Base-by-base conservation (phyloP, 2,329 filamentous ascomycete genomes). In the Ceratocystiopsis minuta region DNA sequence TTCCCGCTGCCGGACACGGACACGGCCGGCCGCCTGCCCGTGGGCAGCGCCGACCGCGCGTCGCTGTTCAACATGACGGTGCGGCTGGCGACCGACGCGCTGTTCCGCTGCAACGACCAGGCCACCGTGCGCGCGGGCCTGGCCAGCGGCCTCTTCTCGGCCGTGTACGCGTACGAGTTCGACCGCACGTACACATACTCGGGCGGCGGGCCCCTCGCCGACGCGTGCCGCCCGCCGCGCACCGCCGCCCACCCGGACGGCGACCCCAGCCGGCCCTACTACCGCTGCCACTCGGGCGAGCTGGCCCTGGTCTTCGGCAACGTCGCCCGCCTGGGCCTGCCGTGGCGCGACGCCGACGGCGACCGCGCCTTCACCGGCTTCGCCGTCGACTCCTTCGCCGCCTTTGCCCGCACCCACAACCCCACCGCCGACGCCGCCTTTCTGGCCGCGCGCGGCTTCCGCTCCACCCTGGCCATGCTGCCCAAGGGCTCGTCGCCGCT, bases 71-170 rank as follows among this genome's bases (percentile, higher is more conserved):
- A 72, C 45, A 60, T 68, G 32, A 64, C 64, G 16, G 59, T 67
- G 7, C 67, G 67, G 6, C 58, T 76, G 35, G 64, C 68, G 3
- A 76, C 72, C 3, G 72, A 77, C 53, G 68, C 63, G 40, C 64
- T 66, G 10, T 76, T 75, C 60, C 66, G 71, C 43, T 78, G 73
- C 52, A 57, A 70, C 40, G 69, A 74, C 51, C 64, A 75, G 53
- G 70, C 71, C 6, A 76, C 72, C 3, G 66, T 66, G 7, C 67
- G 66, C 50, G 60, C 67, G 0, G 70, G 64, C 3, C 56, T 65
- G 0, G 44, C 52, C 15, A 63, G 60, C 15, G 55, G 57, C 3
- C 62, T 64, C 0, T 68, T 75, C 50, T 53, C 60, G 24, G 55
- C 59, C 0, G 58, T 71, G 0, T 76, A 69, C 52, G 75, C 66